Evolutionary conservation across 768 basidiomycete genomes (phyloP).

Genomic region (Mycena chlorophos): DNA sequence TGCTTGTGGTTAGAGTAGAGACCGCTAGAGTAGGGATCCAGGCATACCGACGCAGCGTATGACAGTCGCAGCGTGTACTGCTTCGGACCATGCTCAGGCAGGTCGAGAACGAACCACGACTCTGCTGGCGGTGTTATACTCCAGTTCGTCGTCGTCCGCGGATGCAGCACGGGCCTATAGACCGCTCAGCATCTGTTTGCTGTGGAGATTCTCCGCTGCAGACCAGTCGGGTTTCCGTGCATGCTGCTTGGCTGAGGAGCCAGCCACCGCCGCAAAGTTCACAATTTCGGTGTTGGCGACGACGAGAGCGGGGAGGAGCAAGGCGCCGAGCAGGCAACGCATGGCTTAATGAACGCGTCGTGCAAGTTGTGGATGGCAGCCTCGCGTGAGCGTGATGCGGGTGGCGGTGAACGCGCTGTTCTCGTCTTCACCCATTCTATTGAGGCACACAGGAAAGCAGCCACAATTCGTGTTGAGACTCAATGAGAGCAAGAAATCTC

Average conservation of each 20-base stretch:
- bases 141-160: slow-evolving; percentile 4
- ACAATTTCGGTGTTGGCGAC: slow-evolving; percentile 19
- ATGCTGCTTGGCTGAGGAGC: background rate
- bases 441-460: no score
- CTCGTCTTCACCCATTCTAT: no score
- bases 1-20: slow-evolving; percentile 16
- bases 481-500: no score
- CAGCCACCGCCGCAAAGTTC: slow-evolving; percentile 14
- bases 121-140: slow-evolving; percentile 32
- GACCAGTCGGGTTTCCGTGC: slow-evolving; percentile 1
- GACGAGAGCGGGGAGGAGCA: background rate
- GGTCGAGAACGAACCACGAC: slow-evolving; percentile 36
- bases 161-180: background rate
- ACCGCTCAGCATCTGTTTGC: background rate
- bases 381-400: no score
- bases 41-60: slow-evolving; percentile 38
- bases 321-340: background rate
- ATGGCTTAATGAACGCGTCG: no score
- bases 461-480: no score
- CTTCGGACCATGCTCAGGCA: slow-evolving; percentile 30
- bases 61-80: slow-evolving; percentile 37
- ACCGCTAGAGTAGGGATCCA: slow-evolving; percentile 3
- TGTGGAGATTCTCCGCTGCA: background rate
- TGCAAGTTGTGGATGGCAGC: no score
- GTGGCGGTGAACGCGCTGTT: no score